phyloP scores from a whole-genome alignment of 2,329 filamentous ascomycete genomes.

The Aspergillus versicolor region DNA sequence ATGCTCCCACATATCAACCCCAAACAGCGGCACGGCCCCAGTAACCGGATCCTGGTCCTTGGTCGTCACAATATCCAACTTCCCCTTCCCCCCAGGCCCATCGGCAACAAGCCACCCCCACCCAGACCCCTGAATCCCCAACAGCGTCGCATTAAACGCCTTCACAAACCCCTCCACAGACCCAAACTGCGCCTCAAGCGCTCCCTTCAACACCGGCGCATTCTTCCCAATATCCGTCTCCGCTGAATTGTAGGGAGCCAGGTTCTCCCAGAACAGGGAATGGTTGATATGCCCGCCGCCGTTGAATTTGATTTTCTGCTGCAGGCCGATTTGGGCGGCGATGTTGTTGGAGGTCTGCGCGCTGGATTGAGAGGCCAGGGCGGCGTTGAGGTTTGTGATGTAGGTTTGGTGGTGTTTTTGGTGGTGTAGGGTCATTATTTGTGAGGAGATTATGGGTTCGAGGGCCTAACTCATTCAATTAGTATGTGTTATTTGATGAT shows the following conservation, averaged over 20 bases:
- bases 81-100: slow-evolving; percentile 48
- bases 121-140: slow-evolving; percentile 77
- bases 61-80: slow-evolving; percentile 72
- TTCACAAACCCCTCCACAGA: slow-evolving; percentile 64
- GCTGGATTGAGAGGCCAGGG: slow-evolving; percentile 63
- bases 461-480: slow-evolving; percentile 59
- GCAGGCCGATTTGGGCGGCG: slow-evolving; percentile 64
- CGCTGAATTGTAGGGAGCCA: slow-evolving; percentile 60
- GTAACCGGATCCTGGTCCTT: slow-evolving; percentile 84
- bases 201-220: slow-evolving; percentile 28
- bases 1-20: slow-evolving; percentile 92
- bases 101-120: slow-evolving; percentile 83
- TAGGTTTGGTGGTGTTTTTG: slow-evolving; percentile 92
- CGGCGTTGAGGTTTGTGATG: slow-evolving; percentile 82
- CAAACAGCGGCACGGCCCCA: slow-evolving; percentile 73
- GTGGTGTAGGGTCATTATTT: slow-evolving; percentile 96
- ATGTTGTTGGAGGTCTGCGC: slow-evolving; percentile 60
- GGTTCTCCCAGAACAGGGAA: slow-evolving; percentile 86
- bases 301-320: slow-evolving; percentile 77
- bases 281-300: slow-evolving; percentile 93
- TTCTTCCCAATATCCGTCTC: slow-evolving; percentile 59
- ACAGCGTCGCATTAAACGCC: slow-evolving; percentile 63
- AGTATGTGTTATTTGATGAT: not conserved
- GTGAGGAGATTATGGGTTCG: slow-evolving; percentile 73
- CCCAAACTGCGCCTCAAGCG: slow-evolving; percentile 61